Evolutionary conservation across 257 asterid genomes (phyloP), one percentile per base, ranked within the genome.

Genomic region (Solanum habrochaites): DNA sequence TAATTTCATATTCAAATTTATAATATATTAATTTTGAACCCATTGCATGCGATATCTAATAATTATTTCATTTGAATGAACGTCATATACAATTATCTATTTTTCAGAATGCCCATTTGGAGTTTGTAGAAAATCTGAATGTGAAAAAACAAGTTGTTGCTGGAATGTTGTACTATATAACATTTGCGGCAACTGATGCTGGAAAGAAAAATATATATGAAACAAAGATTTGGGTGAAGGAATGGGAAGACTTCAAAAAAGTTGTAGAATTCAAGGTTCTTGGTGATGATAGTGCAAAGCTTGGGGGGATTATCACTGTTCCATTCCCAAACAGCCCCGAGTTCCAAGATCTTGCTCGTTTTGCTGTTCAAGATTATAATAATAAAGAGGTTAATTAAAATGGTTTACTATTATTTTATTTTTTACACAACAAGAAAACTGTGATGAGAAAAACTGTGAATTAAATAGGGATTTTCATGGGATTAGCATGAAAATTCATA

Each of bases 241-340:
- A 45, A 75, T 86, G 88, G 88, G 39, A 49, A 49, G 21, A 86
- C 16, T 39, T 86, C 85, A 86, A 86, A 56, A 78, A 86, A 72
- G 71, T 86, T 60, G 56, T 60, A 39, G 69, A 86, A 78, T 86
- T 86, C 47, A 60, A 77, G 85, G 49, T 15, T 16, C 3, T 77
- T 86, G 80, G 49, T 18, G 77, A 75, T 52, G 62, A 52, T 15
- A 16, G 7, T 16, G 23, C 58, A 52, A 16, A 16, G 0, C 10
- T 0, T 16, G 23, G 62, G 23, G 62, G 62, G 9, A 52, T 52
- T 52, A 52, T 2, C 0, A 1, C 0, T 16, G 23, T 52, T 16
- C 62, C 62, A 52, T 52, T 52, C 23, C 62, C 62, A 52, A 52
- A 0, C 3, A 49, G 8, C 3, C 1, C 3, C 0, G 23, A 52